These are phyloP conservation scores for Coemansia javaensis DNA, from an alignment of 192 early-diverging fungal genomes.

Conservation along the genomic window DNA sequence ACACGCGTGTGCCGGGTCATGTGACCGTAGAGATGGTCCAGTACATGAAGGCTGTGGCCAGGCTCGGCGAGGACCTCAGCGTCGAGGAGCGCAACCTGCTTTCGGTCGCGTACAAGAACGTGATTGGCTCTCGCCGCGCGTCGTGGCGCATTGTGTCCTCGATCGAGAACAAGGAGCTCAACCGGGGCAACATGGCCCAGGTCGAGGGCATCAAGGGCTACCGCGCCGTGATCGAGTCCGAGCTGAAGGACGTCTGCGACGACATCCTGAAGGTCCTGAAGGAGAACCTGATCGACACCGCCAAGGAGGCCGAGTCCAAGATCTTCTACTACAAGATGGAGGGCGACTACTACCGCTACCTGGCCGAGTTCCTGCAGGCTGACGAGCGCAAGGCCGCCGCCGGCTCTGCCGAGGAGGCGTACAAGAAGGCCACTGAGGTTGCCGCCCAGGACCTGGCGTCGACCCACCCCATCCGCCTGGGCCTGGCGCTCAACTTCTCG, in stretches of 20 bases:
- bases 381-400: slow-evolving; percentile 82
- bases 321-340: slow-evolving; percentile 99
- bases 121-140: slow-evolving; percentile 97
- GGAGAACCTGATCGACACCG: slow-evolving; percentile 85
- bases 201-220: slow-evolving; percentile 92
- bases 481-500: slow-evolving; percentile 97
- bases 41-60: slow-evolving; percentile 83
- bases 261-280: slow-evolving; percentile 91
- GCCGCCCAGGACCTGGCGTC: slow-evolving; percentile 91
- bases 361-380: slow-evolving; percentile 92
- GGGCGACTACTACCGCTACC: slow-evolving; percentile 99
- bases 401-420: slow-evolving; percentile 81
- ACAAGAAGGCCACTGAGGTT: slow-evolving; percentile 93
- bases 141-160: slow-evolving; percentile 99
- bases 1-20: slow-evolving; percentile 3
- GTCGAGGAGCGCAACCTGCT: slow-evolving; percentile 99
- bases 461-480: slow-evolving; percentile 98
- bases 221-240: slow-evolving; percentile 90
- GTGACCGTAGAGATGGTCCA: slow-evolving; percentile 71
- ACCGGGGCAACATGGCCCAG: slow-evolving; percentile 84
- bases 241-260: slow-evolving; percentile 91
- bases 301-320: slow-evolving; percentile 94
- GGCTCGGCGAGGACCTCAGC: slow-evolving; percentile 86
- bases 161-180: slow-evolving; percentile 98
- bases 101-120: slow-evolving; percentile 99